Evolutionary conservation across 768 basidiomycete species (phyloP), one percentile per base, ranked within the genome.

Genomic region (Aureoboletus auriporus): DNA sequence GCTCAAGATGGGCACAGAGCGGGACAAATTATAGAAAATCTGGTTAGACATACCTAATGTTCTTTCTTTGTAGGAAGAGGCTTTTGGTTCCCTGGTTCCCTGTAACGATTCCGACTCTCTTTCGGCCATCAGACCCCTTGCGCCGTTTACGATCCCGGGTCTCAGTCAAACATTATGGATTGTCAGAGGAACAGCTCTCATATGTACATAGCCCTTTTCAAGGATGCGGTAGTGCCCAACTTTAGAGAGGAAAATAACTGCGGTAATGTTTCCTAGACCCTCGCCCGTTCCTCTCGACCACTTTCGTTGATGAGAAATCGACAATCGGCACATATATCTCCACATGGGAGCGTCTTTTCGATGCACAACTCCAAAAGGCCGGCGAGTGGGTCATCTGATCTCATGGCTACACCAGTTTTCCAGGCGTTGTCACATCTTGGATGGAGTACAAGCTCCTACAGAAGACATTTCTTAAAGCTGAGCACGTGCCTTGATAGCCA

Each of bases 61-160:
- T 54, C 53, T 28, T 49, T 52, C 34, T 42, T 52, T 12, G 16
- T 38, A 0, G 52, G 52, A 8, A 54, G 46, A 28, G 42, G 17
- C 3, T 0, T 11, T 20, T 55, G 4, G n/a, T n/a, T 8, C 1
- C n/a, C n/a, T n/a, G n/a, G n/a, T n/a, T n/a, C n/a, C n/a, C n/a
- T n/a, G n/a, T n/a, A n/a, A n/a, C n/a, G n/a, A n/a, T n/a, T n/a
- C n/a, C n/a, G n/a, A n/a, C n/a, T n/a, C n/a, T n/a, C n/a, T n/a
- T n/a, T n/a, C n/a, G n/a, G n/a, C n/a, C n/a, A n/a, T n/a, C n/a
- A n/a, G n/a, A n/a, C n/a, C n/a, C n/a, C n/a, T n/a, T n/a, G n/a
- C n/a, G n/a, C n/a, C n/a, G n/a, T n/a, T n/a, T n/a, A n/a, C n/a
- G n/a, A n/a, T n/a, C n/a, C n/a, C n/a, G n/a, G n/a, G n/a, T n/a